These are phyloP conservation scores for Calonectria pseudoturangicola DNA, from an alignment of 2,329 filamentous ascomycete genomes.

Conservation along the genomic window DNA sequence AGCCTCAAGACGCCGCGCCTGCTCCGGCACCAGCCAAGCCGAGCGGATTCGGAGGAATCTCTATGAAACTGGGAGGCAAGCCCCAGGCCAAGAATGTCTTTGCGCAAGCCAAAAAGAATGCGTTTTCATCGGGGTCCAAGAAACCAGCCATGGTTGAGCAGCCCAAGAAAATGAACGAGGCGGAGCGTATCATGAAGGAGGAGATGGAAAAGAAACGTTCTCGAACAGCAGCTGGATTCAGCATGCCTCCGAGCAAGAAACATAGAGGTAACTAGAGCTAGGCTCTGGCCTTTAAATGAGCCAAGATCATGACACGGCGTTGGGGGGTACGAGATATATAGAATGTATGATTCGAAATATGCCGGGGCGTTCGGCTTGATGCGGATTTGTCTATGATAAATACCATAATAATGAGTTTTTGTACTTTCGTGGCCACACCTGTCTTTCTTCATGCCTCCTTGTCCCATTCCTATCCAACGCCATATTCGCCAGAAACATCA, in stretches of 20 bases:
- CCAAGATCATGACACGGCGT: constrained; percentile 35
- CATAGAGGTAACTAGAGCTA: constrained; percentile 61
- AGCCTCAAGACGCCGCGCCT: constrained; percentile 42
- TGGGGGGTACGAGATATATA: constrained; percentile 10
- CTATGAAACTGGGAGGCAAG: constrained; percentile 79
- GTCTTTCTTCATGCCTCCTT: constrained; percentile 28
- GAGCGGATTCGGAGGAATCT: constrained; percentile 65
- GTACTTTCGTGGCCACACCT: constrained; percentile 37
- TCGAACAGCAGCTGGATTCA: constrained; percentile 68
- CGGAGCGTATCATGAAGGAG: constrained; percentile 91
- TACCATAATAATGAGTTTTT: constrained; percentile 55
- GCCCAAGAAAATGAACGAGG: constrained; percentile 90
- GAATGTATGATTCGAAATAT: constrained; percentile 31
- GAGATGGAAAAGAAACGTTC: constrained; percentile 83
- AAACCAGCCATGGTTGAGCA: constrained; percentile 75
- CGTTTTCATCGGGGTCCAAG: constrained; percentile 75
- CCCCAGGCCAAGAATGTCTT: constrained; percentile 88
- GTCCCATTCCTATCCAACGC: constrained; percentile 55
- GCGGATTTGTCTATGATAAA: constrained; percentile 51
- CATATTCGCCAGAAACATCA: constrained; percentile 56
- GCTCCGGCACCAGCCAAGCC: constrained; percentile 56
- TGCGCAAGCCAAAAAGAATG: constrained; percentile 79
- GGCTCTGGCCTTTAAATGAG: constrained; percentile 14
- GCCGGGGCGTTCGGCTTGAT: constrained; percentile 47
- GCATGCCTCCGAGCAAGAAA: constrained; percentile 71